phyloP scores from a whole-genome alignment of 805 yeast species.

The Komagataella kurtzmanii region DNA sequence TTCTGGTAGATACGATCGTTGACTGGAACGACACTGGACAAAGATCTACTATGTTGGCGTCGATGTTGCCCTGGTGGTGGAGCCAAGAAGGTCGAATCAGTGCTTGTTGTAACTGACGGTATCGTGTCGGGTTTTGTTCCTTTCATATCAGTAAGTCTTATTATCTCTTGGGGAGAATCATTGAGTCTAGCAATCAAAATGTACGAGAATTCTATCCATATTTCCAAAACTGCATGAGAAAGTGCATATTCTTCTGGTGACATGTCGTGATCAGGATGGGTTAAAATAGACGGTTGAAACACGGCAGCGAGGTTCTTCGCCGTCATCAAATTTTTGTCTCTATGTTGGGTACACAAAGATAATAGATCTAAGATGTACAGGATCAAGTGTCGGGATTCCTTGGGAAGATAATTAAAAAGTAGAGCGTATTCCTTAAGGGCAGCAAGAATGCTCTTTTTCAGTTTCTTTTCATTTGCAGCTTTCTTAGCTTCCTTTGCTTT shows the following conservation, averaged over 20 bases:
- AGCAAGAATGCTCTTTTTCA: slow-evolving; percentile 49
- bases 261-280: slow-evolving; percentile 89
- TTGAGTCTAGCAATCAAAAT: slow-evolving; percentile 7
- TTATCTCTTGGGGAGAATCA: neutral
- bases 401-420: slow-evolving; percentile 59
- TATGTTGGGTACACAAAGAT: slow-evolving; percentile 70
- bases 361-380: slow-evolving; percentile 80
- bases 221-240: slow-evolving; percentile 77
- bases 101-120: neutral
- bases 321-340: slow-evolving; percentile 78
- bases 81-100: neutral
- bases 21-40: neutral
- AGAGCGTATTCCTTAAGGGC: slow-evolving; percentile 61
- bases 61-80: neutral
- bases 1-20: neutral
- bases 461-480: slow-evolving; percentile 37
- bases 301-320: slow-evolving; percentile 89
- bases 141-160: neutral
- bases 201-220: slow-evolving; percentile 76
- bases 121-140: neutral
- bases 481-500: slow-evolving; percentile 11
- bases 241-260: slow-evolving; percentile 84
- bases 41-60: neutral
- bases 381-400: slow-evolving; percentile 66
- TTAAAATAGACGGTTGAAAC: slow-evolving; percentile 90